Conservation (phyloP, 345 rosid genomes). For the Boechera divaricarpa region DNA sequence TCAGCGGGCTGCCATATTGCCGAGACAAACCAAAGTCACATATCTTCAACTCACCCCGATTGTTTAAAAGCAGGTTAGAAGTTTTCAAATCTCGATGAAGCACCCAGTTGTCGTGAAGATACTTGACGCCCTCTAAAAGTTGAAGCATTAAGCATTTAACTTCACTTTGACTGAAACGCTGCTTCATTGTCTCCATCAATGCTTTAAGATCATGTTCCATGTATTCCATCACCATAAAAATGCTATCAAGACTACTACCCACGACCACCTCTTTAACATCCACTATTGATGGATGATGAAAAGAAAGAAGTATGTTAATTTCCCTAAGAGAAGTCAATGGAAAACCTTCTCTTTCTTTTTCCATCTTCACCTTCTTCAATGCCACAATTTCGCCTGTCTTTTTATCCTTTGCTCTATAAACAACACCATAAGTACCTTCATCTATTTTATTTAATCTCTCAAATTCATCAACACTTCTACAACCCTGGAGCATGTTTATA, state of each 20-base stretch:
- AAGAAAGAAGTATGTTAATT: constrained; percentile 95
- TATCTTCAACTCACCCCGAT: constrained; percentile 94
- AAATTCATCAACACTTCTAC: constrained; percentile 98
- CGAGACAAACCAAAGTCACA: constrained; percentile 99
- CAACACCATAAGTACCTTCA: constrained; percentile 99
- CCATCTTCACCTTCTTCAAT: constrained; percentile 99
- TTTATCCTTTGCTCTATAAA: constrained; percentile 93
- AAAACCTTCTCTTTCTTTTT: constrained; percentile 99
- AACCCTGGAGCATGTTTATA: constrained; percentile 94
- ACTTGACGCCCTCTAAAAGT: constrained; percentile 87
- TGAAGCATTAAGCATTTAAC: constrained; percentile 99
- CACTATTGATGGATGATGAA: constrained; percentile 92
- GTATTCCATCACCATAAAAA: constrained; percentile 99
- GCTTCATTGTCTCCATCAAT: constrained; percentile 96
- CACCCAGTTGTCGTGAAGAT: constrained; percentile 99
- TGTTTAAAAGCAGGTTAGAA: constrained; percentile 92
- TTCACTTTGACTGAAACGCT: constrained; percentile 98
- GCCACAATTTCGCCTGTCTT: constrained; percentile 97
- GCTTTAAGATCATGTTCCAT: constrained; percentile 99
- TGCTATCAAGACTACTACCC: constrained; percentile 92
- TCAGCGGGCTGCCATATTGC: constrained; percentile 96
- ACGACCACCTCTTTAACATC: constrained; percentile 99
- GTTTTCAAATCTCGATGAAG: constrained; percentile 98
- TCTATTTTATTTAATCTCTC: constrained; percentile 97
- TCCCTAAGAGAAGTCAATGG: constrained; percentile 95